A percentile compares a stretch with the other conserved stretches of the same genome.
Evolutionary conservation across 257 asterid genomes (phyloP).

Genomic region (Echium plantagineum): DNA sequence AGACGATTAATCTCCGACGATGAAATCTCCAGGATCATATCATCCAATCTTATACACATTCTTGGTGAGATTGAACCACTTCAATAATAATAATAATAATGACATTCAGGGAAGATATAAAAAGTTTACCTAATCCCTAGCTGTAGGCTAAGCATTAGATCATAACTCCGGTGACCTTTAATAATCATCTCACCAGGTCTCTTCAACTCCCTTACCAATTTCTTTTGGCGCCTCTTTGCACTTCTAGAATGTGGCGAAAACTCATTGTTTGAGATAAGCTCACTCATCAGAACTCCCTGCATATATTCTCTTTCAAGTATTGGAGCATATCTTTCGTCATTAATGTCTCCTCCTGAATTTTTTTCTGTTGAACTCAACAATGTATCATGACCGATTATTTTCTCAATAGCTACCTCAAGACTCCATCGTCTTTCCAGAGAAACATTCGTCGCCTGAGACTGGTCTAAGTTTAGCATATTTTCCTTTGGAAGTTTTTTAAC

Average conservation of each 20-base stretch:
- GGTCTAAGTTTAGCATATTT: slow-evolving; percentile 44
- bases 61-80: neutral
- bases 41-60: neutral
- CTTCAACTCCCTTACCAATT: slow-evolving; percentile 58
- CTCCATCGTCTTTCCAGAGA: slow-evolving; percentile 86
- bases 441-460: slow-evolving; percentile 38
- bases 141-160: slow-evolving; percentile 90
- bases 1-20: no score
- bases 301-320: slow-evolving; percentile 89
- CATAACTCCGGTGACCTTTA: slow-evolving; percentile 97
- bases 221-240: slow-evolving; percentile 58
- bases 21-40: no score
- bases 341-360: slow-evolving; percentile 32
- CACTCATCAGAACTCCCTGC: slow-evolving; percentile 91
- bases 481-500: slow-evolving; percentile 36
- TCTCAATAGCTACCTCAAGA: slow-evolving; percentile 83
- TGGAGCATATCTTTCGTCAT: slow-evolving; percentile 42
- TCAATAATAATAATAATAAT: no score
- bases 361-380: slow-evolving; percentile 37
- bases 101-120: no score
- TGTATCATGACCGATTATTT: slow-evolving; percentile 51
- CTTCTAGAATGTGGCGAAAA: slow-evolving; percentile 72
- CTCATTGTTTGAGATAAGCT: slow-evolving; percentile 49
- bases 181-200: slow-evolving; percentile 85
- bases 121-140: slow-evolving; percentile 79